These are phyloP conservation scores for Magnolia officinalis DNA, from an alignment of 164 flowering plant species.

Conservation along the genomic window DNA sequence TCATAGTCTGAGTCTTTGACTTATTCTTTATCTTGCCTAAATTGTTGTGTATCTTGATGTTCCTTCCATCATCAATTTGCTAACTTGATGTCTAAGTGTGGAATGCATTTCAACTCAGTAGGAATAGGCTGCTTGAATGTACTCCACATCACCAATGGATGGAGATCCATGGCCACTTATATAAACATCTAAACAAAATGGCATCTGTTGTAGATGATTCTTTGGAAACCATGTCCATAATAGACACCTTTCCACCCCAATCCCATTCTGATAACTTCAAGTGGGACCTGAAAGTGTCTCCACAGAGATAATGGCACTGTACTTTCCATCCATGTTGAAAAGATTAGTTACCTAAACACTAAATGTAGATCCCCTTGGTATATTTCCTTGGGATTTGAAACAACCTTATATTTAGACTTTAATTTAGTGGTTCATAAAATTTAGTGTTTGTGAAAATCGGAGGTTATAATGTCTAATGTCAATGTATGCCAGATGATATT, in stretches of 20 bases:
- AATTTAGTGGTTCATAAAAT: not conserved
- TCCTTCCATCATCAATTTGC: not conserved
- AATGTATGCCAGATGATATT: not conserved
- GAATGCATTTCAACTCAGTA: not conserved
- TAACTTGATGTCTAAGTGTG: not conserved
- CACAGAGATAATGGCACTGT: no score
- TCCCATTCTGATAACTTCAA: no score
- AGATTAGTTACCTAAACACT: not conserved
- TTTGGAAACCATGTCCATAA: no score
- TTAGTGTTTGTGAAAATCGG: not conserved
- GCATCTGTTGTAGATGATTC: no score
- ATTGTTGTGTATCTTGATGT: not conserved
- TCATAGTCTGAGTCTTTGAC: not conserved
- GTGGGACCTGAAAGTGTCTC: no score
- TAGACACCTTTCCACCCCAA: no score
- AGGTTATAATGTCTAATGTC: not conserved
- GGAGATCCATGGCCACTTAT: no score
- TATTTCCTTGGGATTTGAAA: not conserved
- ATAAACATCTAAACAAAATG: no score
- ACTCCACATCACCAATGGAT: no score
- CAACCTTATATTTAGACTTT: not conserved
- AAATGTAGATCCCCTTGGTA: not conserved
- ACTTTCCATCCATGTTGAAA: no score
- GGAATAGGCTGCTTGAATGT: no score
- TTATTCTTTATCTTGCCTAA: not conserved